Base-by-base conservation (phyloP, 2,329 filamentous ascomycete species). In the Paecilomyces dactylethromorphus region DNA sequence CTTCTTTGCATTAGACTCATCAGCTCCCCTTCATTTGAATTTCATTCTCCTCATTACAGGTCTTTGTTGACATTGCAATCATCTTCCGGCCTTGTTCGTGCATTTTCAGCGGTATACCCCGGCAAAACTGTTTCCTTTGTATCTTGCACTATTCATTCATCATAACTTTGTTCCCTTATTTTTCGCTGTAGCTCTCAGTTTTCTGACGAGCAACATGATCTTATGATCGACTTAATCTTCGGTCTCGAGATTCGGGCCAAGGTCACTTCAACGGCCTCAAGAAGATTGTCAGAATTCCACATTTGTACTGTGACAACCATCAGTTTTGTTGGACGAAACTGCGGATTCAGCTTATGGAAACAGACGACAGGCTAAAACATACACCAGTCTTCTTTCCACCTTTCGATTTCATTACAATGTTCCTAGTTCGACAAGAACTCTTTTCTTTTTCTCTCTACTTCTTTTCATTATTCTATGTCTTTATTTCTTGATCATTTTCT, bases 81-180 rank as follows among this genome's bases (percentile, higher is more conserved):
- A 53, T 7, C 26, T 35, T 56, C 31, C 51, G 33, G 29, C 21
- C 50, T 53, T 58, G 54, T 58, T 55, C 55, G 58, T 66, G 62
- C 68, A 66, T 68, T 69, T 68, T 61, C 63, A 69, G 66, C 68
- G 66, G 67, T 70, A 68, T 69, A 70, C 68, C 68, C 68, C 61
- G 59, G 57, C 66, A 67, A 66, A 63, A 62, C 62, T 64, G 57
- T 65, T 65, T 65, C 59, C 54, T 59, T 66, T 58, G 60, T 59
- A 64, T 59, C 58, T 59, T 59, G 59, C 56, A 63, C 62, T 57
- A 59, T 59, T 57, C 60, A 61, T 58, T 53, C 57, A 54, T 59
- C 49, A 29, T 50, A 55, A 21, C 49, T 31, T 54, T 54, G 45
- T 57, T 59, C 55, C 32, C 56, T 55, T 45, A 54, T 56, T 55